A percentile compares a stretch with the other conserved stretches of the same genome.
Evolutionary conservation across 495 filamentous ascomycete species (phyloP).

Genomic region (Staphylotrichum longicolle): DNA sequence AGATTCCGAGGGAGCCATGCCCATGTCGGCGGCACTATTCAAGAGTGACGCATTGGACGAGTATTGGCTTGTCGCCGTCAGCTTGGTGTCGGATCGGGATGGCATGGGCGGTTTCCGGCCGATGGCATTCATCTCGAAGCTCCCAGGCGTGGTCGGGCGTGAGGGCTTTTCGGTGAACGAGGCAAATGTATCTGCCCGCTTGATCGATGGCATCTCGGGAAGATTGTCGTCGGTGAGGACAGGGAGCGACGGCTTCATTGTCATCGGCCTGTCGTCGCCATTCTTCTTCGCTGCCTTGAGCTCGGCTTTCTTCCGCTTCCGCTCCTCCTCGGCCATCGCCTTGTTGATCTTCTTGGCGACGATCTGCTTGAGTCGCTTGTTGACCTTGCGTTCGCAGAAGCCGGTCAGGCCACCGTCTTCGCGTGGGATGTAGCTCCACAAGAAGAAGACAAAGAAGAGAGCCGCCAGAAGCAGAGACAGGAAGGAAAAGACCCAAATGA

Average conservation of each 20-base stretch:
- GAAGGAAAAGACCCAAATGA: constrained; percentile 84
- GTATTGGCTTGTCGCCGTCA: constrained; percentile 41
- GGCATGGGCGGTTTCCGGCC: constrained; percentile 47
- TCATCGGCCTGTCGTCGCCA: constrained; percentile 50
- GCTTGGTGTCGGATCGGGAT: constrained; percentile 38
- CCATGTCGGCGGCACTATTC: constrained; percentile 57
- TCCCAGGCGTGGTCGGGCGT: constrained; percentile 52
- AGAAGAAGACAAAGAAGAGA: constrained; percentile 78
- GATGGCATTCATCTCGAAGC: constrained; percentile 48
- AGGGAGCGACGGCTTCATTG: constrained; percentile 60
- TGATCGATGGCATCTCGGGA: constrained; percentile 57
- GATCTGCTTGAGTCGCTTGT: constrained; percentile 73
- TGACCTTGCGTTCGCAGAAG: constrained; percentile 89
- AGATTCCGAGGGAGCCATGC: constrained; percentile 50
- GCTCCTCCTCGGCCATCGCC: constrained; percentile 72
- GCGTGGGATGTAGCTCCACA: constrained; percentile 83
- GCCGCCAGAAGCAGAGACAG: constrained; percentile 69
- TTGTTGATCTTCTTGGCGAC: constrained; percentile 80
- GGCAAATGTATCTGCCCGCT: constrained; percentile 63
- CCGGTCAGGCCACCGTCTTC: constrained; percentile 72
- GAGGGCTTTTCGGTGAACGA: constrained; percentile 63
- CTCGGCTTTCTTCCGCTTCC: constrained; percentile 55
- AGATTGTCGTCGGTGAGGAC: constrained; percentile 54
- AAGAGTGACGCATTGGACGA: constrained; percentile 60
- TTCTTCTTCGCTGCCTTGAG: constrained; percentile 55